Conservation (phyloP, 306 rosid genomes). For the Begonia fuchsioides region DNA sequence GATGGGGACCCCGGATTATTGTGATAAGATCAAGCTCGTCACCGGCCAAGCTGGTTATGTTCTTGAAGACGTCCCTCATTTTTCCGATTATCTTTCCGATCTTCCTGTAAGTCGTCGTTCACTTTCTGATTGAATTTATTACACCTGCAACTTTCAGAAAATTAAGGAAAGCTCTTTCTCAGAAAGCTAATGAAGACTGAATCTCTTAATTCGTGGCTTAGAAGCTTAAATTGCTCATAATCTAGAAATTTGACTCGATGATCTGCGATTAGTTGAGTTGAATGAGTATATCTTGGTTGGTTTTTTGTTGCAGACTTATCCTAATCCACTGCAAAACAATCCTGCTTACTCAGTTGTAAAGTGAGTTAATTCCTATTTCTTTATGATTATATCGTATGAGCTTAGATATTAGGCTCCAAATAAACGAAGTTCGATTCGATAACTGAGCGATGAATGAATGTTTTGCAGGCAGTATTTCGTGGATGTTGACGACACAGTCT, state of each 20-base stretch:
- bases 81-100: slow-evolving; percentile 52
- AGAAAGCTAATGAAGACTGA: no score
- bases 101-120: slow-evolving; percentile 45
- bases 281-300: not conserved
- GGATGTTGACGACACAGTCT: slow-evolving; percentile 65
- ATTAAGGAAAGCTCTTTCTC: no score
- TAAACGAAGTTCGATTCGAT: no score
- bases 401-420: no score
- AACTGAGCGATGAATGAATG: not conserved
- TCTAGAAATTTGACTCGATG: no score
- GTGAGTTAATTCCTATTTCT: slow-evolving; percentile 23
- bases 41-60: slow-evolving; percentile 52
- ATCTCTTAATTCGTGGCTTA: no score
- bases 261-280: not conserved
- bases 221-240: no score
- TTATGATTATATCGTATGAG: not conserved
- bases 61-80: slow-evolving; percentile 82
- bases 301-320: slow-evolving; percentile 42
- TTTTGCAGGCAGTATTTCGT: slow-evolving; percentile 87
- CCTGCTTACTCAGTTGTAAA: slow-evolving; percentile 92
- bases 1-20: slow-evolving; percentile 25
- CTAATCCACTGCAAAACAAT: slow-evolving; percentile 82
- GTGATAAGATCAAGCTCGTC: slow-evolving; percentile 23
- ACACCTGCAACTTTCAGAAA: no score
- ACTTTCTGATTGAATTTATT: no score